Conservation (phyloP, 192 early-diverging fungal genomes). For the Hyaloraphidium curvatum region DNA sequence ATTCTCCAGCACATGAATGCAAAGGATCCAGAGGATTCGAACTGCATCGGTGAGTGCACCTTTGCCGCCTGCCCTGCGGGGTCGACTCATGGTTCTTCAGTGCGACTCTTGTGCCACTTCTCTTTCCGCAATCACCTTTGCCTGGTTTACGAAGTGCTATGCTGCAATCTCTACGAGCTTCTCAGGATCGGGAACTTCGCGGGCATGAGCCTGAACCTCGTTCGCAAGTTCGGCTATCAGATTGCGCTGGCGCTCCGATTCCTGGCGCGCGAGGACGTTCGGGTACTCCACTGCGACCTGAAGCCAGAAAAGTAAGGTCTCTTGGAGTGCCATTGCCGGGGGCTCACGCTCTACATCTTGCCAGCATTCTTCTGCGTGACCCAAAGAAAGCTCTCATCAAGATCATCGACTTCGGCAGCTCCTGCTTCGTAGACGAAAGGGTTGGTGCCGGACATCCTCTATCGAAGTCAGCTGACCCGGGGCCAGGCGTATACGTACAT, state of each 20-base stretch:
- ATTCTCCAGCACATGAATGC: conserved; percentile 10
- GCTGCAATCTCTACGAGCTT: conserved; percentile 17
- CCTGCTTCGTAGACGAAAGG: conserved; percentile 17
- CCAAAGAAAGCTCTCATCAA: conserved; percentile 10
- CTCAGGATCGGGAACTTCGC: conserved; percentile 7
- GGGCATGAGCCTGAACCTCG: conserved; percentile 8
- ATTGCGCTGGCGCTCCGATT: conserved; percentile 11
- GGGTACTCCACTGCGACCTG: conserved; percentile 23
- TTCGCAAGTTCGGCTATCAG: conserved; percentile 11
- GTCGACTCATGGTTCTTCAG: background rate
- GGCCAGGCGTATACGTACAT: conserved; percentile 17
- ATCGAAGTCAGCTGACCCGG: background rate
- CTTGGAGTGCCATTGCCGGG: background rate
- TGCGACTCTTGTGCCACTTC: conserved; percentile 15
- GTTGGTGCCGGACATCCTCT: conserved; percentile 1
- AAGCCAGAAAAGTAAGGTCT: conserved; percentile 21
- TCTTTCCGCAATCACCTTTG: conserved; percentile 15
- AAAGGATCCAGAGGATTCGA: conserved; percentile 8
- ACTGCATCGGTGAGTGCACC: conserved; percentile 5
- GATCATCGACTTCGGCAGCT: conserved; percentile 27
- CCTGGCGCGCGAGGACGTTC: conserved; percentile 7
- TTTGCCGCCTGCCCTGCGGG: background rate
- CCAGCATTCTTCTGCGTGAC: conserved; percentile 10
- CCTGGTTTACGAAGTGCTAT: conserved; percentile 19
- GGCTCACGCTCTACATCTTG: background rate